Base-by-base conservation (phyloP, 1,284 basidiomycete genomes). In the Bjerkandera adusta region DNA sequence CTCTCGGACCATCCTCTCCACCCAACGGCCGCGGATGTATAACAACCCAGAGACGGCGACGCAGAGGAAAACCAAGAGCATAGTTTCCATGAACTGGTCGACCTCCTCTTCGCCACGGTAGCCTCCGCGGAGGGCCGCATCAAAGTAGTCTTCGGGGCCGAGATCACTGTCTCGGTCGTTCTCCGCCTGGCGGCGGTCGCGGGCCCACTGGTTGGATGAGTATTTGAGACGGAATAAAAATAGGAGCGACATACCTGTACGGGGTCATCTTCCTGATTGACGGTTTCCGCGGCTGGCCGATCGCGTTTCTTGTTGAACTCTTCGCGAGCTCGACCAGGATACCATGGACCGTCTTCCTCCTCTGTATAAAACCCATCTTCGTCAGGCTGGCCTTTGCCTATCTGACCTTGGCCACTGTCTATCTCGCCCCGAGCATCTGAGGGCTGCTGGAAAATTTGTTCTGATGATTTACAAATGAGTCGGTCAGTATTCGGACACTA, bases 131-230 rank as follows among this genome's bases (percentile, higher is more conserved):
- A 80, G 57, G 6, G 79, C 76, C 2, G 72, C 84, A 21, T 89
- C 86, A 57, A 88, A 85, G 64, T 87, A 89, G 60, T 91, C 89
- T 48, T 90, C 87, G 0, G 85, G 83, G 5, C 85, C 85, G 54
- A 83, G 81, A 49, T 91, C 89, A 38, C 72, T 69, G 32, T 89
- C 85, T 16, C 80, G 73, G 24, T 88, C 88, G 51, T 75, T 73
- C 54, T 89, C 88, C 5, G 81, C 81, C 42, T 79, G 77, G 52
- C 83, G 72, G 38, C 84, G 77, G 16, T 88, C 81, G 43, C 84
- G 72, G 18, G 88, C 89, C 85, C 87, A 91, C 81, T 89, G 62
- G 3, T 21, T n/a, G n/a, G n/a, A 5, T 39, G 10, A 15, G 10
- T 13, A 22, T 22, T 35, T 36, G 34, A 41, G 22, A 25, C 12